Percentiles rank a stretch among this genome's conserved stretches.
Evolutionary conservation across 2,329 filamentous ascomycete genomes (phyloP).

Genomic region (Chalaropsis thielavioides): DNA sequence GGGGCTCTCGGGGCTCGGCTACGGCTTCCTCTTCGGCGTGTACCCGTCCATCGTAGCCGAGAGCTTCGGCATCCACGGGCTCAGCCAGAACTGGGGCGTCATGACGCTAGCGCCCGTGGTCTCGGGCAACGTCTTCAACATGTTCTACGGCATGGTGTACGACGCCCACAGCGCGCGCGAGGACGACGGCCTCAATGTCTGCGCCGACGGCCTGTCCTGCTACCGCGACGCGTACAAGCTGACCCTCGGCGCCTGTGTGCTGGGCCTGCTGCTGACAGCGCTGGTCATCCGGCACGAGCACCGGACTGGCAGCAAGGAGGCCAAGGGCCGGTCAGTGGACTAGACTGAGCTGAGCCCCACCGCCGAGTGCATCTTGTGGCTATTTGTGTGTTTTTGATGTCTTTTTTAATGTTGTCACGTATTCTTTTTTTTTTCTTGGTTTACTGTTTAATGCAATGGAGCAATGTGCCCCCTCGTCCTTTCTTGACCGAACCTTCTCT

Average conservation of each 20-base stretch:
- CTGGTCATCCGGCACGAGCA: constrained; percentile 48
- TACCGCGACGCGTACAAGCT: constrained; percentile 70
- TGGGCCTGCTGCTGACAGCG: constrained; percentile 55
- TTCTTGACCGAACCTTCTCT: too few relatives aligned
- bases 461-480: too few relatives aligned
- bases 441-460: neutral
- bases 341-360: constrained; percentile 21
- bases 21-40: constrained; percentile 87
- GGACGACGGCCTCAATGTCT: constrained; percentile 55
- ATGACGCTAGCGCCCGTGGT: constrained; percentile 84
- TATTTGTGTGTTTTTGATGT: neutral
- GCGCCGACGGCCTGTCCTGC: constrained; percentile 63
- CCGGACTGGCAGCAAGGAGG: constrained; percentile 23
- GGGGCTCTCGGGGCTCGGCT: constrained; percentile 69
- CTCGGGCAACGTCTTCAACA: constrained; percentile 81
- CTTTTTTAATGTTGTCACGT: neutral
- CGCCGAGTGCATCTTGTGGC: neutral
- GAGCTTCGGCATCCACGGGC: constrained; percentile 74
- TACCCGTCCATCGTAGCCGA: constrained; percentile 83
- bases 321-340: constrained; percentile 27
- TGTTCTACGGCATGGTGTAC: constrained; percentile 74
- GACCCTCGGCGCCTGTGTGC: constrained; percentile 56
- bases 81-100: constrained; percentile 91
- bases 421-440: neutral
- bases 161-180: constrained; percentile 62